Conservation (phyloP, 2,329 filamentous ascomycete species). For the Emydomyces testavorans region DNA sequence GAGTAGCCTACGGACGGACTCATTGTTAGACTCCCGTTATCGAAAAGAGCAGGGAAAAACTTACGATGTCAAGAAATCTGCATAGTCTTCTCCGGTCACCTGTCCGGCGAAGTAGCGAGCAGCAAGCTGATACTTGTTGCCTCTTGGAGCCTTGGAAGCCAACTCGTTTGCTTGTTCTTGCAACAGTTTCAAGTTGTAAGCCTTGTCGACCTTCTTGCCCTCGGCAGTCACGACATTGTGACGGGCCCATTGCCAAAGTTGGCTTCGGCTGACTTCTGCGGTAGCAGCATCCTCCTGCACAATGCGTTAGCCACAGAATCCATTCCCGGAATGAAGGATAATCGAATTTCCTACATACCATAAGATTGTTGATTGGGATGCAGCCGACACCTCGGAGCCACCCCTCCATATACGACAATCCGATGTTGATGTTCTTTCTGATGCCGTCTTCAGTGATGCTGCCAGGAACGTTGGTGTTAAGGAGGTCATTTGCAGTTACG, state of each 20-base stretch:
- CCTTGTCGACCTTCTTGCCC: conserved; percentile 87
- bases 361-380: conserved; percentile 93
- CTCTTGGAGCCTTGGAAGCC: conserved; percentile 61
- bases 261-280: conserved; percentile 84
- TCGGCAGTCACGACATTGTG: conserved; percentile 65
- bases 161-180: conserved; percentile 74
- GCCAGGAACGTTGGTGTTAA: conserved; percentile 97
- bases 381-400: conserved; percentile 93
- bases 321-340: neutral
- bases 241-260: conserved; percentile 92
- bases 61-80: conserved; percentile 83
- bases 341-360: conserved; percentile 51
- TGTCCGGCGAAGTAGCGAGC: conserved; percentile 87
- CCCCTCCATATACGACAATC: conserved; percentile 95
- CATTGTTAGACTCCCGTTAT: neutral
- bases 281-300: conserved; percentile 77
- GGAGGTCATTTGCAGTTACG: conserved; percentile 75
- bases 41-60: conserved; percentile 24
- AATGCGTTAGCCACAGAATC: conserved; percentile 1
- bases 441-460: conserved; percentile 88
- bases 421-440: conserved; percentile 94
- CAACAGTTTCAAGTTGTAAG: conserved; percentile 74
- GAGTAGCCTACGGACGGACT: conserved; percentile 47
- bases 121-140: conserved; percentile 84
- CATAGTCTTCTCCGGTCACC: conserved; percentile 94